These are phyloP conservation scores for Penicillium diatomitis DNA, from an alignment of 495 filamentous ascomycete genomes.

Conservation along the genomic window DNA sequence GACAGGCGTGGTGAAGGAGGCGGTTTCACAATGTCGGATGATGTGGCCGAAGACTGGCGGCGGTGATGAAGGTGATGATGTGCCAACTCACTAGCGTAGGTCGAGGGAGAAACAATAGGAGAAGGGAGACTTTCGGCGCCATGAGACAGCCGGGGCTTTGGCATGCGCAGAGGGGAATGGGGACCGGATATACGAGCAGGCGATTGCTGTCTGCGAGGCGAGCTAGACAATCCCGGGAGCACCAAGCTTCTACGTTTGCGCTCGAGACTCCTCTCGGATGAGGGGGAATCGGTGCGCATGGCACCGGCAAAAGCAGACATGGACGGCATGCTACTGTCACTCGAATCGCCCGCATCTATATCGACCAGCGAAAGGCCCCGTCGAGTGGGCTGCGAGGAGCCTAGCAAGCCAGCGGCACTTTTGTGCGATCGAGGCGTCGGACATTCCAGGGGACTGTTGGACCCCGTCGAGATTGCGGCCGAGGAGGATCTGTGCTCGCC, in stretches of 20 bases:
- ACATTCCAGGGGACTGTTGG: slow-evolving; percentile 84
- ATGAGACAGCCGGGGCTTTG: slow-evolving; percentile 73
- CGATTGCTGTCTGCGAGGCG: slow-evolving; percentile 76
- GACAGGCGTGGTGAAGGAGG: slow-evolving; percentile 76
- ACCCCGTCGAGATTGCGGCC: slow-evolving; percentile 58
- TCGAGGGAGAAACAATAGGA: slow-evolving; percentile 79
- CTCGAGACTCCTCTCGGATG: slow-evolving; percentile 76
- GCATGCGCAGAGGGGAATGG: slow-evolving; percentile 77
- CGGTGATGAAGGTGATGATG: slow-evolving; percentile 66
- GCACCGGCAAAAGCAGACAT: slow-evolving; percentile 55
- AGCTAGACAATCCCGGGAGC: slow-evolving; percentile 59
- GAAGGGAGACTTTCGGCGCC: slow-evolving; percentile 69
- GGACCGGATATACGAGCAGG: slow-evolving; percentile 67
- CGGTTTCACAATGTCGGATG: slow-evolving; percentile 58
- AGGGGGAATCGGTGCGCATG: slow-evolving; percentile 76
- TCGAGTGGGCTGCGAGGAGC: slow-evolving; percentile 55
- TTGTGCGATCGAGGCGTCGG: slow-evolving; percentile 84
- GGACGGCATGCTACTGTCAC: slow-evolving; percentile 84
- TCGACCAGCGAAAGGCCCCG: slow-evolving; percentile 66
- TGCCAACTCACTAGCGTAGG: slow-evolving; percentile 69
- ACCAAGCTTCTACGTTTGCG: slow-evolving; percentile 77
- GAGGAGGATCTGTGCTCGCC: slow-evolving; percentile 48
- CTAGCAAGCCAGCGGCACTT: slow-evolving; percentile 52
- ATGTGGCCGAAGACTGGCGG: slow-evolving; percentile 82
- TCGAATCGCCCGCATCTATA: slow-evolving; percentile 67